Percentiles rank a stretch among this genome's conserved stretches.
These are phyloP conservation scores for Entophlyctis luteolus DNA, from an alignment of 192 early-diverging fungal species.

Conservation along the genomic window DNA sequence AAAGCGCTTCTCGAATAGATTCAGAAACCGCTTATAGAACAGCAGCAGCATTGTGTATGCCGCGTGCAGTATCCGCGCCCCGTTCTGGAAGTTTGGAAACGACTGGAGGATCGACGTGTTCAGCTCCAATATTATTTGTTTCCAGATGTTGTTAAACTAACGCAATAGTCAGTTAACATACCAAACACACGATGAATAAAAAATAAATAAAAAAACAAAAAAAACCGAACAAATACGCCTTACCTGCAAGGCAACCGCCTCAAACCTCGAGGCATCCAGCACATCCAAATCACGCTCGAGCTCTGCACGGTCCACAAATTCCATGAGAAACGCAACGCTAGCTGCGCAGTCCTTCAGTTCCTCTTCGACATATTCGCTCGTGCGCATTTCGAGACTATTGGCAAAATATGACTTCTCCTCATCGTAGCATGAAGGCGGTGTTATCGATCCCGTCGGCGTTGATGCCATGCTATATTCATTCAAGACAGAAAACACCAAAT, in stretches of 20 bases:
- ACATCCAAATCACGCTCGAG: conserved; percentile 37
- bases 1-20: conserved; percentile 72
- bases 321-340: conserved; percentile 75
- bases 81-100: conserved; percentile 95
- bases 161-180: conserved; percentile 63
- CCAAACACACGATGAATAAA: conserved; percentile 24
- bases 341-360: conserved; percentile 62
- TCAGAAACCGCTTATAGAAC: conserved; percentile 87
- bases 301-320: conserved; percentile 73
- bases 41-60: conserved; percentile 84
- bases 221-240: neutral
- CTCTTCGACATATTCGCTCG: conserved; percentile 81
- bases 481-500: conserved; percentile 78
- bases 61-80: conserved; percentile 84
- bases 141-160: conserved; percentile 81
- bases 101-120: conserved; percentile 83
- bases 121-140: conserved; percentile 65
- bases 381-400: conserved; percentile 57
- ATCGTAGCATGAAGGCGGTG: too few relatives aligned
- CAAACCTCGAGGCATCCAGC: conserved; percentile 4
- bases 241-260: conserved; percentile 5
- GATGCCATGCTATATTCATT: conserved; percentile 44
- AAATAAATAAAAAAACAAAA: conserved; percentile 5
- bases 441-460: too few relatives aligned
- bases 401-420: conserved; percentile 55